A percentile compares a stretch with the other conserved stretches of the same genome.
phyloP scores from a whole-genome alignment of 208 protist species.

The Angomonas deanei region DNA sequence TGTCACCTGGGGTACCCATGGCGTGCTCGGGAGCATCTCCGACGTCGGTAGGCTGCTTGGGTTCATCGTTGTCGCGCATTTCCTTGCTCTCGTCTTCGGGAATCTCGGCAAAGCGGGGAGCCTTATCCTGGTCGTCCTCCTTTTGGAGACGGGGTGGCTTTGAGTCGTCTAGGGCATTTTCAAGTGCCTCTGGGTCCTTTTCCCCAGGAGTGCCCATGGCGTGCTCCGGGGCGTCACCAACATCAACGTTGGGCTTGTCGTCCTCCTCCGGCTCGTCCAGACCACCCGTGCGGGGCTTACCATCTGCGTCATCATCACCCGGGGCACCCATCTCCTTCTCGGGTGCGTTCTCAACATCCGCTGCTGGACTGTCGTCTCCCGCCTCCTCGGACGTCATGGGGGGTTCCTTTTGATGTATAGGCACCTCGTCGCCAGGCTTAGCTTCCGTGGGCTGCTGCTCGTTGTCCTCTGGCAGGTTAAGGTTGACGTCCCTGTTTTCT shows the following conservation, averaged over 20 bases:
- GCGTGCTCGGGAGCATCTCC: slow-evolving; percentile 11
- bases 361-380: neutral
- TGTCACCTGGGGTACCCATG: slow-evolving; percentile 14
- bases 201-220: neutral
- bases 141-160: neutral
- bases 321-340: neutral
- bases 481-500: too few relatives aligned
- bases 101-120: too few relatives aligned
- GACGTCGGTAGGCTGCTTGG: slow-evolving; percentile 4
- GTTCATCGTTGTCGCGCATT: neutral
- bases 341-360: neutral
- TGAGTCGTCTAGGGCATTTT: too few relatives aligned
- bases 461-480: slow-evolving; percentile 6
- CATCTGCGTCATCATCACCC: neutral
- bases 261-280: neutral
- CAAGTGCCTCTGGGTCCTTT: too few relatives aligned
- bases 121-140: too few relatives aligned
- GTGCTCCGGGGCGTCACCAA: neutral
- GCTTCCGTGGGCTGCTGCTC: neutral
- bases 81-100: neutral
- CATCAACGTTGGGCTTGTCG: neutral
- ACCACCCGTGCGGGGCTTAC: neutral
- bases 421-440: neutral
- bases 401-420: neutral
- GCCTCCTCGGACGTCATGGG: neutral